Conservation (phyloP, 2,329 filamentous ascomycete genomes). For the Talaromyces amestolkiae region DNA sequence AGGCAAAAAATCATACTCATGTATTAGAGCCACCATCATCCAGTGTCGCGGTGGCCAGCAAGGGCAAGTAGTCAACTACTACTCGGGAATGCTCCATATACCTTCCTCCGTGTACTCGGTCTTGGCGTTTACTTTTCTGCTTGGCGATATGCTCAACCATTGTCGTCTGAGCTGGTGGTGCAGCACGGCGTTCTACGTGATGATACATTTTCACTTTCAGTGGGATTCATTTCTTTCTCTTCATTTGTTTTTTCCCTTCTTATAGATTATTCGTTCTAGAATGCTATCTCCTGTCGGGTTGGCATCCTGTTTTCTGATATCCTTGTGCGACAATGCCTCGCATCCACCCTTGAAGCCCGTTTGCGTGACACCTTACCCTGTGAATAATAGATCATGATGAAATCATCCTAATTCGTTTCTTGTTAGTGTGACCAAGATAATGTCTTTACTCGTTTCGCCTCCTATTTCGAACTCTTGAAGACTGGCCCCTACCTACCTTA, state of each 20-base stretch:
- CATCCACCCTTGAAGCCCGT: conserved; percentile 2
- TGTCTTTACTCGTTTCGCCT: background rate
- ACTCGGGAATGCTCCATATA: background rate
- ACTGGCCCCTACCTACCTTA: background rate
- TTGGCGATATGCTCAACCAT: background rate
- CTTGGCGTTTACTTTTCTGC: background rate
- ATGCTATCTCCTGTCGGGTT: background rate
- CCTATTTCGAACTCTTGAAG: background rate
- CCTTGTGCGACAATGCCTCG: conserved; percentile 9
- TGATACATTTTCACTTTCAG: background rate
- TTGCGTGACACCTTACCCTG: conserved; percentile 12
- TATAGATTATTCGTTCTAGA: conserved; percentile 17
- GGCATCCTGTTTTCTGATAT: conserved; percentile 16
- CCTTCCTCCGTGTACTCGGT: background rate
- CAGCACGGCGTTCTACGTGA: conserved; percentile 14
- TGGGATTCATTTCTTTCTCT: background rate
- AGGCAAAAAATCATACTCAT: conserved; percentile 75
- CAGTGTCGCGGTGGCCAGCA: conserved; percentile 35
- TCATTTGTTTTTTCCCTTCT: background rate
- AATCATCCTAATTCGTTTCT: background rate
- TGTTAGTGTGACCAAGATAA: background rate
- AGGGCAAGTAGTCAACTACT: conserved; percentile 24
- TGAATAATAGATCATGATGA: conserved; percentile 15
- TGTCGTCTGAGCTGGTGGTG: background rate
- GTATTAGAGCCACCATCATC: conserved; percentile 67